A percentile compares a stretch with the other conserved stretches of the same genome.
These are phyloP conservation scores for Nitzschia sp. DNA, from an alignment of 108 stramenopile species.

Conservation along the genomic window DNA sequence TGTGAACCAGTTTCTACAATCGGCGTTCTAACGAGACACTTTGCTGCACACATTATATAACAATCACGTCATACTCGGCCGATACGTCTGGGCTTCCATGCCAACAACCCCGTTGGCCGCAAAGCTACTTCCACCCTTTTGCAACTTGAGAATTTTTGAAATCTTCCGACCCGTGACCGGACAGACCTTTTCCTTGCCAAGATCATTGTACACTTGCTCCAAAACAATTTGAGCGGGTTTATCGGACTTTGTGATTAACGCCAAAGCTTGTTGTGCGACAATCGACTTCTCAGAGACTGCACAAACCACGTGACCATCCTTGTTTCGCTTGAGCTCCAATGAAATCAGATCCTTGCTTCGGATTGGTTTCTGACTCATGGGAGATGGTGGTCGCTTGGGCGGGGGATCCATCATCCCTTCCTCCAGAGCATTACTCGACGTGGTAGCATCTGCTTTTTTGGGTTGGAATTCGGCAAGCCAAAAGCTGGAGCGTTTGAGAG, in stretches of 20 bases:
- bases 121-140: constrained; percentile 76
- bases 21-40: too few relatives aligned
- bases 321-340: constrained; percentile 44
- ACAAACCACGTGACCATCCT: constrained; percentile 50
- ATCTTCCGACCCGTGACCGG: constrained; percentile 80
- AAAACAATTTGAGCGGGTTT: constrained; percentile 77
- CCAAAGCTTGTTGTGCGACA: constrained; percentile 68
- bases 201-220: constrained; percentile 61
- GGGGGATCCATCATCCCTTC: constrained; percentile 35
- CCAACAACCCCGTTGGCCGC: constrained; percentile 49
- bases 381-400: constrained; percentile 82
- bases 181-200: constrained; percentile 51
- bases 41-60: too few relatives aligned
- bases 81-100: constrained; percentile 72
- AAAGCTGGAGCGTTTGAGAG: constrained; percentile 60
- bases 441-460: constrained; percentile 19
- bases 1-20: too few relatives aligned
- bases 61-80: constrained; percentile 68
- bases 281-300: constrained; percentile 81
- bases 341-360: constrained; percentile 79
- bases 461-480: constrained; percentile 88
- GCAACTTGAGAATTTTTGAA: constrained; percentile 68
- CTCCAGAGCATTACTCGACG: not conserved
- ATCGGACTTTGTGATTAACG: constrained; percentile 41
- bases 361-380: constrained; percentile 78